Evolutionary conservation across 805 yeast species (phyloP), one percentile per base, ranked within the genome.

Genomic region (Debaryomyces hansenii): DNA sequence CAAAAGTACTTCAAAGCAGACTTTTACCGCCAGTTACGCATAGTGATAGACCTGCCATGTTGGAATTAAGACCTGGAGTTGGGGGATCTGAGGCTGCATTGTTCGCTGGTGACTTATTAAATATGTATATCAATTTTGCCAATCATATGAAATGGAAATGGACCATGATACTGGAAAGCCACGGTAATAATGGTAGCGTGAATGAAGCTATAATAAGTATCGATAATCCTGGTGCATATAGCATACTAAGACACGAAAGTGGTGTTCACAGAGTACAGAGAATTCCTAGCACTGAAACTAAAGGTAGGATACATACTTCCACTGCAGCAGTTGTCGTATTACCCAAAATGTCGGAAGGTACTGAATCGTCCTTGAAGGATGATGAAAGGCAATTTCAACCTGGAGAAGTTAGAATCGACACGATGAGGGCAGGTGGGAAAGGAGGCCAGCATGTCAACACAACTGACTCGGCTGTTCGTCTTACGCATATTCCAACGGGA

Each of bases 381-480:
- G 80, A 79, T 45, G 92, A 87, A 56, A 70, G 92, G 36, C 79
- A 80, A 46, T 90, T 94, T 64, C 82, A 82, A 15, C 88, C 91
- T 0, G 96, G 87, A 2, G 99, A 94, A 57, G 83, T 94, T 18
- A 77, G 97, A 46, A 83, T 94, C 4, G 99, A 94, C 62, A 90
- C 94, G n/a, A 94, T 92, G 96, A 77, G 99, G 55, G 89, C 98
- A 0, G 83, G 96, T 46, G 99, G 99, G 3, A 86, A 94, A 52
- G 99, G 99, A 46, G 99, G 99, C 0, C 99, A 92, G 70, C 98
- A 92, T 61, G 99, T 92, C 32, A 92, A 92, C 62, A 92, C 96
- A 11, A 94, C 98, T 0, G 98, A 92, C 61, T 90, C 97, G 1
- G 99, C 99, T 0, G 98, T 94, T 11, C 77, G 99, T 56, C 70